A percentile compares a stretch with the other conserved stretches of the same genome.
phyloP scores from a whole-genome alignment of 1,284 basidiomycete genomes.

The Apiotrichum laibachii region DNA sequence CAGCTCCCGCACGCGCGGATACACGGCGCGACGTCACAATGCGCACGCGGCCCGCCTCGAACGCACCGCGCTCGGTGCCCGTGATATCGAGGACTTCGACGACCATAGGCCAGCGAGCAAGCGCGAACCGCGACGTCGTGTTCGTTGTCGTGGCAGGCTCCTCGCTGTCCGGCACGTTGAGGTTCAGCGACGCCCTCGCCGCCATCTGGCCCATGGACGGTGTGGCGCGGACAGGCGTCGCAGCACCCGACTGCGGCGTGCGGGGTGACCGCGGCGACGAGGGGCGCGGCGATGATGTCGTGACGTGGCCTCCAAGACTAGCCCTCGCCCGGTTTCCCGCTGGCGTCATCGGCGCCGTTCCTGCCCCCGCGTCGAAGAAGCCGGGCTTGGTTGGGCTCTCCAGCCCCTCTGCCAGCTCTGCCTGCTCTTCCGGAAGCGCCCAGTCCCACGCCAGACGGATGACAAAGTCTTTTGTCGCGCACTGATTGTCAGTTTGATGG shows the following conservation, averaged over 20 bases:
- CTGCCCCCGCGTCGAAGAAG: background rate
- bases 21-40: conserved; percentile 50
- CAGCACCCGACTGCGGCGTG: background rate
- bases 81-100: conserved; percentile 31
- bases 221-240: background rate
- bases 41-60: conserved; percentile 34
- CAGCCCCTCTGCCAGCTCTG: conserved; percentile 8
- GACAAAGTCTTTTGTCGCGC: conserved; percentile 82
- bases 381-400: background rate
- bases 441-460: conserved; percentile 80
- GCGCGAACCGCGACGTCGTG: conserved; percentile 18
- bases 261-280: conserved; percentile 3
- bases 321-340: conserved; percentile 52
- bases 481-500: conserved; percentile 56
- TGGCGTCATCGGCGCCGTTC: background rate
- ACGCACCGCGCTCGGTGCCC: conserved; percentile 35
- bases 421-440: conserved; percentile 52
- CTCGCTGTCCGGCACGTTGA: background rate
- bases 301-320: conserved; percentile 41
- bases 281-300: background rate
- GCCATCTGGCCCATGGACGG: background rate
- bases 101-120: conserved; percentile 23
- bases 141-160: conserved; percentile 6
- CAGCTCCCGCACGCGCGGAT: conserved; percentile 45
- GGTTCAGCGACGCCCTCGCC: background rate